A percentile compares a stretch with the other conserved stretches of the same genome.
These are phyloP conservation scores for Phaeosphaeriaceae sp. DNA, from an alignment of 2,329 filamentous ascomycete genomes.

Conservation along the genomic window DNA sequence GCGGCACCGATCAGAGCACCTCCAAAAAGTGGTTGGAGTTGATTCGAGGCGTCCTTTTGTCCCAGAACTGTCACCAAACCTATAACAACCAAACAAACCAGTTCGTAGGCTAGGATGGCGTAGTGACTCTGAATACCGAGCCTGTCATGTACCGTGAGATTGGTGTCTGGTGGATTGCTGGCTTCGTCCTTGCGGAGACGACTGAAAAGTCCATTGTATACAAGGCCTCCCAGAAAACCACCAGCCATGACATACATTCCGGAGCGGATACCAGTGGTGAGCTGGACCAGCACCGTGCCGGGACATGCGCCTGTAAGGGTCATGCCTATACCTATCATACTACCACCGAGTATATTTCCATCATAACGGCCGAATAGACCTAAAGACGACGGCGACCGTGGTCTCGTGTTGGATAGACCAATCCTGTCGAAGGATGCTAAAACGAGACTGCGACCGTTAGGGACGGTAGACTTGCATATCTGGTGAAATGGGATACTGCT, in stretches of 20 bases:
- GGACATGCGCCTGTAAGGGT: background rate
- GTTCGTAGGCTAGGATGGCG: too few relatives aligned
- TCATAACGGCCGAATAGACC: background rate
- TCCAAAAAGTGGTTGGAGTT: background rate
- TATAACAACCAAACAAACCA: too few relatives aligned
- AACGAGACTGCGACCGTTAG: background rate
- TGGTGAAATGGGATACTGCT: too few relatives aligned
- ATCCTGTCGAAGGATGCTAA: background rate
- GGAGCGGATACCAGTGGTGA: background rate
- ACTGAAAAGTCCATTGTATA: background rate
- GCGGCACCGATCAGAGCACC: background rate
- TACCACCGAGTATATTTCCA: background rate
- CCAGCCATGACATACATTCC: background rate
- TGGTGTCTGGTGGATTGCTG: background rate
- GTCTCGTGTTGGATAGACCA: background rate
- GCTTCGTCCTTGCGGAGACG: background rate
- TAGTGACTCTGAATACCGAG: too few relatives aligned
- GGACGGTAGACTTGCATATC: too few relatives aligned
- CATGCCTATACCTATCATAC: background rate
- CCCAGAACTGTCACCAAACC: too few relatives aligned
- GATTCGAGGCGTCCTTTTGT: background rate
- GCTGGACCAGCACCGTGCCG: background rate
- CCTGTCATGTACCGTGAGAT: background rate
- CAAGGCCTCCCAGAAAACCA: background rate
- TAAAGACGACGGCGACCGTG: background rate